Percentiles rank a stretch among this genome's conserved stretches.
Evolutionary conservation across 345 rosid species (phyloP).

Genomic region (Theobroma cacao): DNA sequence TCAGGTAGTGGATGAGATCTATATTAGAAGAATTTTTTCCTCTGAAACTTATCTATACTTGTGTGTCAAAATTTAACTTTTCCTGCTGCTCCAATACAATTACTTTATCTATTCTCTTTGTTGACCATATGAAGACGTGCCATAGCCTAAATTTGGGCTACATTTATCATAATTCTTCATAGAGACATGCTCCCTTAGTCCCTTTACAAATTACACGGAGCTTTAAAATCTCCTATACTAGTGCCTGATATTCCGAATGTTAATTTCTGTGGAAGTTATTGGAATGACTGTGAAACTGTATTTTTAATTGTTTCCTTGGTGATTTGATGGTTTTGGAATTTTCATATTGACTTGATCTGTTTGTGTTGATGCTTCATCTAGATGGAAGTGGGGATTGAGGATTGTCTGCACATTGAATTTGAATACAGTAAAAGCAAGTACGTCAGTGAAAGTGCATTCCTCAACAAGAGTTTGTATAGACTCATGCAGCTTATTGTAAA

Average conservation of each 20-base stretch:
- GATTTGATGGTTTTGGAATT: neutral
- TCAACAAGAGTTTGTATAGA: neutral
- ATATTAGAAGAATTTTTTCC: neutral
- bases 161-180: neutral
- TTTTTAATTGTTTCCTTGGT: neutral
- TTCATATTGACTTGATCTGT: neutral
- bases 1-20: neutral
- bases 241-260: neutral
- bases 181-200: neutral
- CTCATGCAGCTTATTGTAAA: neutral
- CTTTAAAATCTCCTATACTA: neutral
- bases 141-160: neutral
- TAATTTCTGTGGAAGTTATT: neutral
- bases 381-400: constrained; percentile 72
- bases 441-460: constrained; percentile 13
- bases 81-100: neutral
- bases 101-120: neutral
- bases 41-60: neutral
- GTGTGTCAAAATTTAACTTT: neutral
- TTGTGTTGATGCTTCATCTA: constrained; percentile 10
- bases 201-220: neutral
- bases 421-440: constrained; percentile 73
- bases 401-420: constrained; percentile 62
- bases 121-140: neutral
- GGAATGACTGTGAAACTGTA: neutral